A percentile compares a stretch with the other conserved stretches of the same genome.
phyloP scores from a whole-genome alignment of 305 asterid genomes.

The Solanum hybrid region DNA sequence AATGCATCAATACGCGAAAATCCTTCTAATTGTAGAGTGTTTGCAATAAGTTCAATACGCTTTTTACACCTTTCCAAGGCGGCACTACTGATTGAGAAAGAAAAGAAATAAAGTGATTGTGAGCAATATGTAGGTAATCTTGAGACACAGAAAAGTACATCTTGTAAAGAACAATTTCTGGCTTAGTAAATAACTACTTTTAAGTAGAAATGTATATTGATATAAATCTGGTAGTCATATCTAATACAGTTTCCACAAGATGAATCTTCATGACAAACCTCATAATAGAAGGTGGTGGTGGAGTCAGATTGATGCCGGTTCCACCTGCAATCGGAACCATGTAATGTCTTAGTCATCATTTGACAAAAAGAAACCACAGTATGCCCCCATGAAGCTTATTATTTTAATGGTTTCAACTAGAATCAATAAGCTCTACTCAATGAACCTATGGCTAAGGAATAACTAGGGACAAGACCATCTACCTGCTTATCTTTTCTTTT shows the following conservation, averaged over 20 bases:
- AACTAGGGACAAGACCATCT: not conserved
- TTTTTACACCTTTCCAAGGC: slow-evolving; percentile 57
- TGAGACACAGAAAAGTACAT: not conserved
- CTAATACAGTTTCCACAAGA: not conserved
- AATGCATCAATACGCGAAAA: slow-evolving; percentile 88
- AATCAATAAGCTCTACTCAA: not conserved
- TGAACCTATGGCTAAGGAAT: not conserved
- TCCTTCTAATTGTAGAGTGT: slow-evolving; percentile 72
- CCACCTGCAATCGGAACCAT: slow-evolving; percentile 48
- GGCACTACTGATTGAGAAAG: slow-evolving; percentile 30
- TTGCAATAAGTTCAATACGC: slow-evolving; percentile 68
- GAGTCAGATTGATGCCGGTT: slow-evolving; percentile 89
- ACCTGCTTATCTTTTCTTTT: not conserved
- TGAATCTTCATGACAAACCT: slow-evolving; percentile 31
- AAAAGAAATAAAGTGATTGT: slow-evolving; percentile 1
- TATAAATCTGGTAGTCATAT: not conserved
- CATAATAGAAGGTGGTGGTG: slow-evolving; percentile 76
- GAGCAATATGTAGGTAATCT: not conserved
- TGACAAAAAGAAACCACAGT: not conserved
- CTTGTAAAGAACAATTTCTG: not conserved
- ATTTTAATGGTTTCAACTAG: not conserved
- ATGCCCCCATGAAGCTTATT: not conserved
- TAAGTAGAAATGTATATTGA: not conserved
- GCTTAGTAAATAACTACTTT: not conserved
- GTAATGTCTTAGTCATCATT: not conserved